A percentile compares a stretch with the other conserved stretches of the same genome.
Evolutionary conservation across 805 yeast species (phyloP).

Genomic region (Candida caryicola): DNA sequence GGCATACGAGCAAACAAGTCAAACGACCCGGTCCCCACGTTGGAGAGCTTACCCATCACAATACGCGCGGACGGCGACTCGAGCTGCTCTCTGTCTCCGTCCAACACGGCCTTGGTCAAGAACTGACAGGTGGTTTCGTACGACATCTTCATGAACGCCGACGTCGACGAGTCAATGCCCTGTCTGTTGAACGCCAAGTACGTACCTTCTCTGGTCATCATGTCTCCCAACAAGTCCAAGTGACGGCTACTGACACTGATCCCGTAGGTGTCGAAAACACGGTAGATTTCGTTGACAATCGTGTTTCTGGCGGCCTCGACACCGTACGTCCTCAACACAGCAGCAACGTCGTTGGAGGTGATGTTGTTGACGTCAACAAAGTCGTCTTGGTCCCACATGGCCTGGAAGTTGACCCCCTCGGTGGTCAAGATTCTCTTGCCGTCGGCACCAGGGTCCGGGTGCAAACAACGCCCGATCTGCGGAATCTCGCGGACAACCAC

Average conservation of each 20-base stretch:
- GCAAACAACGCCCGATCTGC: slow-evolving; percentile 87
- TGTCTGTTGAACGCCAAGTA: slow-evolving; percentile 96
- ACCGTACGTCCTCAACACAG: slow-evolving; percentile 89
- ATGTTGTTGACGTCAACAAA: slow-evolving; percentile 88
- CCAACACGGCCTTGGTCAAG: slow-evolving; percentile 92
- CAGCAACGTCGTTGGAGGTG: slow-evolving; percentile 87
- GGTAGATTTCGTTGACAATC: slow-evolving; percentile 90
- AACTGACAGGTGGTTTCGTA: slow-evolving; percentile 98
- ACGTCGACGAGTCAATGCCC: slow-evolving; percentile 94
- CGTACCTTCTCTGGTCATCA: slow-evolving; percentile 99
- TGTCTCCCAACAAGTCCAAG: slow-evolving; percentile 94
- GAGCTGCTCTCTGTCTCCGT: slow-evolving; percentile 82
- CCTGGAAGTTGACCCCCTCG: slow-evolving; percentile 96
- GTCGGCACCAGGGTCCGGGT: slow-evolving; percentile 59
- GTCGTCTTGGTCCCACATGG: slow-evolving; percentile 97
- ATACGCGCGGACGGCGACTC: slow-evolving; percentile 92
- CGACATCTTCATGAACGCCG: slow-evolving; percentile 98
- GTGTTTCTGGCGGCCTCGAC: slow-evolving; percentile 99
- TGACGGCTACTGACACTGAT: slow-evolving; percentile 91
- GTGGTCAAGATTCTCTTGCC: slow-evolving; percentile 81
- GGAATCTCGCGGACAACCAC: slow-evolving; percentile 93
- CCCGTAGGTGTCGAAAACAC: slow-evolving; percentile 95
- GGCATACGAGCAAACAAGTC: slow-evolving; percentile 65
- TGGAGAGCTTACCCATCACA: slow-evolving; percentile 85
- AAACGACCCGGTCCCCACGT: slow-evolving; percentile 95